Evolutionary conservation across 345 rosid species (phyloP), one percentile per base, ranked within the genome.

Genomic region (Bretschneidera sinensis): DNA sequence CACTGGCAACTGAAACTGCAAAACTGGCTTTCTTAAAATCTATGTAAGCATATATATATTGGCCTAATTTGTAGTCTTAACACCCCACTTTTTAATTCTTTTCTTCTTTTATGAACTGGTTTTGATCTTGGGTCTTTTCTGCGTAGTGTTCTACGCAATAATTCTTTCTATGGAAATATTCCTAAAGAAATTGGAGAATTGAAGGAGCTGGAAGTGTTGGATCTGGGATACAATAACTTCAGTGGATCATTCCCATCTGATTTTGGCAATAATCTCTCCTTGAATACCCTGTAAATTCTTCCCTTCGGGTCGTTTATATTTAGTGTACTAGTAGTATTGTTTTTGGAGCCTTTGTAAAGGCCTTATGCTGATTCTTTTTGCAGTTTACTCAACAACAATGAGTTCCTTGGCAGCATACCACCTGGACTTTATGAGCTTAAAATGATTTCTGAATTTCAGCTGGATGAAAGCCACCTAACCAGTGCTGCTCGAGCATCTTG

Each of bases 171-270:
- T 23, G 96, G 97, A 43, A 64, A 34, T 50, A 68, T 89, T 60
- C 98, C 97, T 62, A 53, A 77, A 66, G 98, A 88, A 76, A 75
- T 89, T 51, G 70, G 83, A 65, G 73, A 79, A 48, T 45, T 92
- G 77, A 80, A 73, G 73, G 85, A 80, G 74, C 77, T 92, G 74
- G 85, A 89, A 75, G 70, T 74, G 65, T 78, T 92, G 84, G 98
- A 92, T 72, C 75, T 92, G 74, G 84, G 87, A 76, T 75, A 64
- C 53, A 92, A 92, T 75, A 84, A 89, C 79, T 87, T 92, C 49
- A 81, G 80, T 34, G 89, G 85, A 34, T 57, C 75, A 7, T 78
- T 85, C 62, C 81, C 88, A 43, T 72, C 76, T 23, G 65, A 70
- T 43, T 67, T 79, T 62, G 58, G 48, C 63, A 70, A 68, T 57